Evolutionary conservation across 768 basidiomycete species (phyloP).

Genomic region (Podaxis sp.): DNA sequence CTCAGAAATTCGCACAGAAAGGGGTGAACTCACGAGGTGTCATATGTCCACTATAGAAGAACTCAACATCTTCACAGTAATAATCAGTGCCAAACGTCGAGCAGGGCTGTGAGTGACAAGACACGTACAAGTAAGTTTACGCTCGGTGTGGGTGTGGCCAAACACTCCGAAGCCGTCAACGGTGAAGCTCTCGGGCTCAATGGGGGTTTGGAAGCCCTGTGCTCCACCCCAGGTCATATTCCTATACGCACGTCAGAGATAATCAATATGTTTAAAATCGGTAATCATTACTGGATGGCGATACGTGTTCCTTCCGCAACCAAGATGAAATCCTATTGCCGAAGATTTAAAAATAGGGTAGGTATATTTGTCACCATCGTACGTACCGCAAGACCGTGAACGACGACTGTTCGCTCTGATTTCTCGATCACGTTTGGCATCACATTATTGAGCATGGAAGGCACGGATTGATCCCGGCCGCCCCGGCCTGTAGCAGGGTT

Average conservation of each 20-base stretch:
- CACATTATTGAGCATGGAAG: slow-evolving; percentile 49
- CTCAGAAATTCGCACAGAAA: slow-evolving; percentile 43
- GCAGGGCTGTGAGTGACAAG: slow-evolving; percentile 47
- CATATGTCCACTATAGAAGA: slow-evolving; percentile 42
- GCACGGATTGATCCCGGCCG: slow-evolving; percentile 59
- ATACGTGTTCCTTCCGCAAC: slow-evolving; percentile 75
- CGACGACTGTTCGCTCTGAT: slow-evolving; percentile 63
- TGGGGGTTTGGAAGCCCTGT: slow-evolving; percentile 76
- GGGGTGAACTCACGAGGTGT: slow-evolving; percentile 12
- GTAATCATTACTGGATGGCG: slow-evolving; percentile 41
- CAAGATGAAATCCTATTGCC: slow-evolving; percentile 55
- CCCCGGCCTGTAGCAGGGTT: slow-evolving; percentile 52
- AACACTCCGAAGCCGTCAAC: slow-evolving; percentile 70
- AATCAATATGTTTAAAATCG: slow-evolving; percentile 39
- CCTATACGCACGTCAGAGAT: slow-evolving; percentile 3
- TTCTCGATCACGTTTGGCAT: slow-evolving; percentile 79
- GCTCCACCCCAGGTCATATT: slow-evolving; percentile 56
- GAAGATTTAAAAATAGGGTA: slow-evolving; percentile 20
- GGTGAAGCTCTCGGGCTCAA: slow-evolving; percentile 63
- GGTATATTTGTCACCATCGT: slow-evolving; percentile 54
- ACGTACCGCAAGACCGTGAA: slow-evolving; percentile 71
- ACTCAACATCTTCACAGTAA: slow-evolving; percentile 47
- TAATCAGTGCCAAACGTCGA: slow-evolving; percentile 56
- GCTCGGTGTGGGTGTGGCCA: slow-evolving; percentile 67
- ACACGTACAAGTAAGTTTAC: slow-evolving; percentile 56